Conservation (phyloP, 371 early-diverging fungal genomes). For the Rhizopus delemar region DNA sequence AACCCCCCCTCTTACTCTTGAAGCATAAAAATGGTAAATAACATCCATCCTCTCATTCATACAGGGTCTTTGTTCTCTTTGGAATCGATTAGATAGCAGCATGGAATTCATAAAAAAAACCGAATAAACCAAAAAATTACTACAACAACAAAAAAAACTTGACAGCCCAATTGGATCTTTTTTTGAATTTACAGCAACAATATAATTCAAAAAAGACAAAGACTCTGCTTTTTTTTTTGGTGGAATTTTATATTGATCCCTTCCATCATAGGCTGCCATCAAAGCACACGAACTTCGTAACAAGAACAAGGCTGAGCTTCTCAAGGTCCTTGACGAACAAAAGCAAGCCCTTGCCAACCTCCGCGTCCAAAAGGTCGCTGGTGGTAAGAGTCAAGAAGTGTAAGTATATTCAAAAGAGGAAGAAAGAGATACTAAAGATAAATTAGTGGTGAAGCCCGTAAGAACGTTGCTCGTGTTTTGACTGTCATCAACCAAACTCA, state of each 20-base stretch:
- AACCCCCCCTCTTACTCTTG: constrained; percentile 17
- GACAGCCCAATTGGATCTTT: no score
- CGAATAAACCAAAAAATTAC: no score
- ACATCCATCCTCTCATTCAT: background rate
- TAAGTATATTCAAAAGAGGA: constrained; percentile 38
- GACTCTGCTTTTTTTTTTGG: background rate
- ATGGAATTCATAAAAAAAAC: background rate
- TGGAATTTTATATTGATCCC: background rate
- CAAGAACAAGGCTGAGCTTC: constrained; percentile 89
- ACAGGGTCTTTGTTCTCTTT: background rate
- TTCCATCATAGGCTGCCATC: constrained; percentile 63
- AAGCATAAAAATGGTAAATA: constrained; percentile 12
- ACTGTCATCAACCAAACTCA: constrained; percentile 93
- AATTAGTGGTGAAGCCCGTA: constrained; percentile 77
- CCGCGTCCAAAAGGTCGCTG: constrained; percentile 90
- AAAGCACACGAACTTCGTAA: constrained; percentile 91
- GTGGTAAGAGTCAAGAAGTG: constrained; percentile 82
- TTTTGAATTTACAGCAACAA: background rate
- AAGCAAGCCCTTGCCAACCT: constrained; percentile 90
- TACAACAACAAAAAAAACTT: no score
- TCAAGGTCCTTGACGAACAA: constrained; percentile 86
- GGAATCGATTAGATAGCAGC: background rate
- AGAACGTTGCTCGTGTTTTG: constrained; percentile 90
- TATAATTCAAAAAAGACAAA: no score
- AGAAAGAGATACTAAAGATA: background rate